These are phyloP conservation scores for Westerdykella sp. DNA, from an alignment of 2,329 filamentous ascomycete species.

Conservation along the genomic window DNA sequence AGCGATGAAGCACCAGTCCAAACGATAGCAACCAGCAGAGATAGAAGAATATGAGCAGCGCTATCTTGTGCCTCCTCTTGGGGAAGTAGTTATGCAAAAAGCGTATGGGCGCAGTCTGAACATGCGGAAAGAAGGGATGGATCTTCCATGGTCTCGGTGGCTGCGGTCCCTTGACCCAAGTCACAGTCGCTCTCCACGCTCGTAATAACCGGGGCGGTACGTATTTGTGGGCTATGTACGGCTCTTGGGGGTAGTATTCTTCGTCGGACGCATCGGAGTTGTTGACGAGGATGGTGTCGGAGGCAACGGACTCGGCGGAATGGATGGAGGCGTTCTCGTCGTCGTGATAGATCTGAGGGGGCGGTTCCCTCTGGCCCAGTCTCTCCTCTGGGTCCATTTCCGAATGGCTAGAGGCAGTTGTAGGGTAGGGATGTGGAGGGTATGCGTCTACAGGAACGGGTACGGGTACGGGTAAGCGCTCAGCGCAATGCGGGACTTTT, in stretches of 20 bases:
- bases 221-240: slow-evolving; percentile 23
- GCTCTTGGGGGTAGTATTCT: slow-evolving; percentile 20
- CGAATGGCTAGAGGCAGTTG: background rate
- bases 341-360: slow-evolving; percentile 29
- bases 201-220: slow-evolving; percentile 50
- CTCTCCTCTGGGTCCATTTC: background rate
- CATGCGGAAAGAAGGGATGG: slow-evolving; percentile 52
- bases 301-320: slow-evolving; percentile 20
- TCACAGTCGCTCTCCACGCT: slow-evolving; percentile 36
- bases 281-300: slow-evolving; percentile 16
- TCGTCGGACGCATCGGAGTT: slow-evolving; percentile 31
- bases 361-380: slow-evolving; percentile 13
- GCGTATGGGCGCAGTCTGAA: slow-evolving; percentile 62
- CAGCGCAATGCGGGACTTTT: too few species aligned
- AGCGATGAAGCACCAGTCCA: slow-evolving; percentile 60
- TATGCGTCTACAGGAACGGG: too few species aligned
- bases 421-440: too few species aligned
- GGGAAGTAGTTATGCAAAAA: slow-evolving; percentile 60
- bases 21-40: slow-evolving; percentile 65
- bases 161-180: slow-evolving; percentile 46
- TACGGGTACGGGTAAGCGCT: too few species aligned
- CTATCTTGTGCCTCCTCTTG: slow-evolving; percentile 52
- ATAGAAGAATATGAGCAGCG: slow-evolving; percentile 55
- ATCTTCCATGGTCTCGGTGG: slow-evolving; percentile 46
- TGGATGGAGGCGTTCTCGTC: slow-evolving; percentile 20